phyloP scores from a whole-genome alignment of 352 stramenopile genomes.

The Pythium grandisporangium region DNA sequence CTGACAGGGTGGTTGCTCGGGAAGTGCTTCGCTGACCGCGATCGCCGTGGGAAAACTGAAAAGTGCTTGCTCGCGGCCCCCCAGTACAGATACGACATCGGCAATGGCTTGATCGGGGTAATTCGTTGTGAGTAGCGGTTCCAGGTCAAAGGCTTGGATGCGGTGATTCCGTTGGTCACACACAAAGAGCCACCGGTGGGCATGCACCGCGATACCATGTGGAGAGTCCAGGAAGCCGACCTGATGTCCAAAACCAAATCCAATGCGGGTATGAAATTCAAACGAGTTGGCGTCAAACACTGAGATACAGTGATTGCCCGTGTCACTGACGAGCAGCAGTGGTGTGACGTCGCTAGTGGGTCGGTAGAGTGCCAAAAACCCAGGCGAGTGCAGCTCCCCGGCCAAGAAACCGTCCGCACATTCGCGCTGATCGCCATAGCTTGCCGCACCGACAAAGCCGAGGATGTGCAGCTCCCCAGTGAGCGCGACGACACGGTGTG shows the following conservation, averaged over 20 bases:
- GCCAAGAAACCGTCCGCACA: conserved; percentile 36
- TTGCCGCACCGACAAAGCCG: conserved; percentile 39
- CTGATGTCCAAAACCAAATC: conserved; percentile 38
- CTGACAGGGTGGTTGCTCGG: background rate
- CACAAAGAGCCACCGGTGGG: conserved; percentile 33
- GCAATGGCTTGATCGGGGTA: too few relatives aligned
- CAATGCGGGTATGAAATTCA: conserved; percentile 27
- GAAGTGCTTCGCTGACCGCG: background rate
- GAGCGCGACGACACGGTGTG: conserved; percentile 41
- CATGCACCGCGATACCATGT: conserved; percentile 34
- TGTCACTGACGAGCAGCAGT: conserved; percentile 40
- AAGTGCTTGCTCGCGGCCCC: background rate
- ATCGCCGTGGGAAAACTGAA: conserved; percentile 3
- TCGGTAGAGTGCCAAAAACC: conserved; percentile 19
- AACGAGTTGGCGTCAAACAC: conserved; percentile 33
- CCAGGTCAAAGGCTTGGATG: conserved; percentile 47
- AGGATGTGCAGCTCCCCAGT: conserved; percentile 21
- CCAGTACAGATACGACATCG: too few relatives aligned
- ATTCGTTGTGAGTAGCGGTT: too few relatives aligned
- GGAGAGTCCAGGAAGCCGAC: conserved; percentile 44
- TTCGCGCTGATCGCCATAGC: conserved; percentile 36
- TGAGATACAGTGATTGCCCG: conserved; percentile 47
- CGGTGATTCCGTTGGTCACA: conserved; percentile 66
- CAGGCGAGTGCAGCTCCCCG: conserved; percentile 42
- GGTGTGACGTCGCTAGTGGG: background rate